A percentile compares a stretch with the other conserved stretches of the same genome.
Conservation (phyloP, 2,329 filamentous ascomycete species). For the Drechslerella dactyloides region DNA sequence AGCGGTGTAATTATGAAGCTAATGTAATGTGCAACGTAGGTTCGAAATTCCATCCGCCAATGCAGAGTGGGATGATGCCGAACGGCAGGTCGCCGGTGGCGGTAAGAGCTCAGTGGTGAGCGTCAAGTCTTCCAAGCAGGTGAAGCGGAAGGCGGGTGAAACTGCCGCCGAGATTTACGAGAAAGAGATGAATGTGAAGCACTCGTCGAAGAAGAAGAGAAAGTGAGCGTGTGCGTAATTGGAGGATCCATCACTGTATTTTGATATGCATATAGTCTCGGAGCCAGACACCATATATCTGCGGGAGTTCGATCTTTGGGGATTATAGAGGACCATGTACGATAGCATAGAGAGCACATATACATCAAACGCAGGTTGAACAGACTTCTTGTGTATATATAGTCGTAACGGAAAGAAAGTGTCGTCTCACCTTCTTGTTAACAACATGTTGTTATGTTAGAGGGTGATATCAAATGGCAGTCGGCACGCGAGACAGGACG, state of each 20-base stretch:
- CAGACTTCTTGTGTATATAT: neutral
- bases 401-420: too few species aligned
- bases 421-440: too few species aligned
- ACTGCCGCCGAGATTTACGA: conserved; percentile 70
- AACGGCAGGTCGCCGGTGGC: conserved; percentile 73
- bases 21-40: conserved; percentile 57
- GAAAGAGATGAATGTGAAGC: conserved; percentile 58
- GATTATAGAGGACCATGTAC: conserved; percentile 31
- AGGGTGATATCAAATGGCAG: too few species aligned
- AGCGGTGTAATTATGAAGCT: conserved; percentile 17
- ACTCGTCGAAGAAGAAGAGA: conserved; percentile 48
- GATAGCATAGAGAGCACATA: conserved; percentile 10
- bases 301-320: conserved; percentile 18
- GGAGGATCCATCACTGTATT: conserved; percentile 1
- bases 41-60: conserved; percentile 69
- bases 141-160: conserved; percentile 73
- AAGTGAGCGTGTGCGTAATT: conserved; percentile 20
- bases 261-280: conserved; percentile 10
- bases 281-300: conserved; percentile 3
- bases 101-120: conserved; percentile 72
- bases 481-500: too few species aligned
- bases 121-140: conserved; percentile 74
- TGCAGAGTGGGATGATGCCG: conserved; percentile 71
- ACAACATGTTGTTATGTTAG: too few species aligned
- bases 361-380: conserved; percentile 1